Conservation (phyloP, 2,329 filamentous ascomycete species). For the Colletotrichum eleusines region DNA sequence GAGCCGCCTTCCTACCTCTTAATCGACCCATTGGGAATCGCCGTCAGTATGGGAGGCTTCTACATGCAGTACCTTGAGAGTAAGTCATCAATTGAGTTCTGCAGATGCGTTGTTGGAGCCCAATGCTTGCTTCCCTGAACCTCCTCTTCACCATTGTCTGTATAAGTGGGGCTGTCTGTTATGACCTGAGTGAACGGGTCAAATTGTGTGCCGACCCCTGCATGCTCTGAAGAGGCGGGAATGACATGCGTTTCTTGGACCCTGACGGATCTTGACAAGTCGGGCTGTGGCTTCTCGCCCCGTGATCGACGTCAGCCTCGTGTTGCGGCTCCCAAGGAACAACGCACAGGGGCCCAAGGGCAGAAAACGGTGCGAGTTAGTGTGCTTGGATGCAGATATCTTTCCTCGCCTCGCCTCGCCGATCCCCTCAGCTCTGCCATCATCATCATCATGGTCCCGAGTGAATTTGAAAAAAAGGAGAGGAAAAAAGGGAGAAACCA, state of each 20-base stretch:
- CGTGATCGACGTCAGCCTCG: constrained; percentile 23
- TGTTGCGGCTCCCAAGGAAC: constrained; percentile 32
- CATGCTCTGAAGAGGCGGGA: constrained; percentile 48
- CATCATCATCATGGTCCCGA: constrained; percentile 3
- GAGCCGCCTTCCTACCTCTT: constrained; percentile 11
- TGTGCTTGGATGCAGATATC: constrained; percentile 52
- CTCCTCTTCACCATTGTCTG: constrained; percentile 30
- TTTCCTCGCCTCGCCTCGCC: constrained; percentile 46
- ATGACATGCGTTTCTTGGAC: constrained; percentile 42
- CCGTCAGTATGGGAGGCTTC: constrained; percentile 70
- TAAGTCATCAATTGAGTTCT: constrained; percentile 63
- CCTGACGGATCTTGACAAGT: constrained; percentile 22
- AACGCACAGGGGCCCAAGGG: constrained; percentile 3
- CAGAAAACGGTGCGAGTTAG: background rate
- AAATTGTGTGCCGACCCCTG: constrained; percentile 47
- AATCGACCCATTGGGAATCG: constrained; percentile 46
- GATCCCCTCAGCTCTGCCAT: constrained; percentile 32
- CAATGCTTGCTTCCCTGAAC: constrained; percentile 39
- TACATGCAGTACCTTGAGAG: constrained; percentile 81
- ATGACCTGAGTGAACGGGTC: constrained; percentile 36
- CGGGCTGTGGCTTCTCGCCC: constrained; percentile 16
- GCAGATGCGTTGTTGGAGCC: constrained; percentile 30
- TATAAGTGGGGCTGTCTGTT: constrained; percentile 37
- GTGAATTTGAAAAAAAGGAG: constrained; percentile 4
- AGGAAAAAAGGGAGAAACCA: background rate